These are phyloP conservation scores for Penicillium antarcticum DNA, from an alignment of 495 filamentous ascomycete species.

Conservation along the genomic window DNA sequence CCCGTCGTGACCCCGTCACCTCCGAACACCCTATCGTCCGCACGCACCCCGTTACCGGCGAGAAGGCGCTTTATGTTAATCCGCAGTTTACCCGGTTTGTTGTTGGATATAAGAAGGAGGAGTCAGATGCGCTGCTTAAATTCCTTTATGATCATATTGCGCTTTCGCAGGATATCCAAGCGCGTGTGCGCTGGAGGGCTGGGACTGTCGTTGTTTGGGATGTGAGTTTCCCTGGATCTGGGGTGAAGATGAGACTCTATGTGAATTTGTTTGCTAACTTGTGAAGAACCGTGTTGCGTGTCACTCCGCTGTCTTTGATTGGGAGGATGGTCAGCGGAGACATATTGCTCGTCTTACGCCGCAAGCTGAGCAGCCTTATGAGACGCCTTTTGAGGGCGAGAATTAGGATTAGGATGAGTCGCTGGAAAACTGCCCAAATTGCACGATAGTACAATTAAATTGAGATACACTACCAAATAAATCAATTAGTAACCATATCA, in stretches of 20 bases:
- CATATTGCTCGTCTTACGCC: slow-evolving; percentile 84
- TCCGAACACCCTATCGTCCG: slow-evolving; percentile 59
- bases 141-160: slow-evolving; percentile 66
- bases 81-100: slow-evolving; percentile 68
- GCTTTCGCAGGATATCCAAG: slow-evolving; percentile 55
- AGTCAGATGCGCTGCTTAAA: slow-evolving; percentile 61
- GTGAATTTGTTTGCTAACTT: too few species aligned
- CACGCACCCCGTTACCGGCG: slow-evolving; percentile 58
- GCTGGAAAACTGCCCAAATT: neutral
- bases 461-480: too few species aligned
- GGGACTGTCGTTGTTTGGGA: slow-evolving; percentile 64
- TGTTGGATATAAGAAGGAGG: slow-evolving; percentile 65
- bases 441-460: neutral
- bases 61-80: slow-evolving; percentile 86
- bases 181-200: slow-evolving; percentile 54
- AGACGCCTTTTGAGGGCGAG: slow-evolving; percentile 55
- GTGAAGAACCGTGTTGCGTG: slow-evolving; percentile 66
- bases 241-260: too few species aligned
- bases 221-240: slow-evolving; percentile 27
- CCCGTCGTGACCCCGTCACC: slow-evolving; percentile 51
- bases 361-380: slow-evolving; percentile 72
- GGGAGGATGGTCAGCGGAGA: slow-evolving; percentile 73
- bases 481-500: too few species aligned
- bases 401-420: neutral
- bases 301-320: slow-evolving; percentile 78